A percentile compares a stretch with the other conserved stretches of the same genome.
Conservation (phyloP, 2,329 filamentous ascomycete species). For the Emydomyces testavorans region DNA sequence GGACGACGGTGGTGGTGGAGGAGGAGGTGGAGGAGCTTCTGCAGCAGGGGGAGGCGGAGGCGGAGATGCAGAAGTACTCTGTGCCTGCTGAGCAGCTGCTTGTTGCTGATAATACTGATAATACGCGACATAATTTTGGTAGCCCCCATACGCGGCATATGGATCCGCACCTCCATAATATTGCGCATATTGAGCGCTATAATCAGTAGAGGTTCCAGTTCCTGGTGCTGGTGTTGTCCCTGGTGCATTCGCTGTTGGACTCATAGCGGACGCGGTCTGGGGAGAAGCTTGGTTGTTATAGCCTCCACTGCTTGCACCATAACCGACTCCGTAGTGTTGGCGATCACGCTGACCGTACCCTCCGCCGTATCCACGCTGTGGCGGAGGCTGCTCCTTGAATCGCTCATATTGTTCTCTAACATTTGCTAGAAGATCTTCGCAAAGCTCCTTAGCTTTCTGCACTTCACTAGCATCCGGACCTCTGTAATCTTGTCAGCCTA, state of each 20-base stretch:
- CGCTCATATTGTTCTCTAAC: conserved; percentile 83
- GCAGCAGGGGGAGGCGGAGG: conserved; percentile 32
- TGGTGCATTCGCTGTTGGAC: conserved; percentile 34
- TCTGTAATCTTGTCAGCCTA: conserved; percentile 40
- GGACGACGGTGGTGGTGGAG: conserved; percentile 49
- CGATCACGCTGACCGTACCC: conserved; percentile 45
- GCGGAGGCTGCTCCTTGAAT: conserved; percentile 69
- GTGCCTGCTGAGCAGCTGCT: conserved; percentile 40
- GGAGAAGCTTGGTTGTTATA: conserved; percentile 35
- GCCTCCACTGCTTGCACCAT: conserved; percentile 30
- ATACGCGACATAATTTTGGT: conserved; percentile 55
- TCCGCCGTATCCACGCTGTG: conserved; percentile 46
- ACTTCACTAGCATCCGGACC: conserved; percentile 83
- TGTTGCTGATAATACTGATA: conserved; percentile 65
- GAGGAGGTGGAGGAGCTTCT: conserved; percentile 43
- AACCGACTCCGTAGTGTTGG: conserved; percentile 34
- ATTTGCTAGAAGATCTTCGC: conserved; percentile 73
- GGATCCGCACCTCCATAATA: conserved; percentile 65
- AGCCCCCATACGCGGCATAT: conserved; percentile 84
- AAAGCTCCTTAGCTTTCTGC: conserved; percentile 73
- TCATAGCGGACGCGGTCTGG: conserved; percentile 35
- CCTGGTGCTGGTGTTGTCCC: conserved; percentile 18
- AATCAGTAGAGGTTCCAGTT: conserved; percentile 43
- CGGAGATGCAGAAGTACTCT: conserved; percentile 31
- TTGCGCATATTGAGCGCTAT: conserved; percentile 70